These are phyloP conservation scores for Hypholoma sublateritium DNA, from an alignment of 768 basidiomycete genomes.

Conservation along the genomic window DNA sequence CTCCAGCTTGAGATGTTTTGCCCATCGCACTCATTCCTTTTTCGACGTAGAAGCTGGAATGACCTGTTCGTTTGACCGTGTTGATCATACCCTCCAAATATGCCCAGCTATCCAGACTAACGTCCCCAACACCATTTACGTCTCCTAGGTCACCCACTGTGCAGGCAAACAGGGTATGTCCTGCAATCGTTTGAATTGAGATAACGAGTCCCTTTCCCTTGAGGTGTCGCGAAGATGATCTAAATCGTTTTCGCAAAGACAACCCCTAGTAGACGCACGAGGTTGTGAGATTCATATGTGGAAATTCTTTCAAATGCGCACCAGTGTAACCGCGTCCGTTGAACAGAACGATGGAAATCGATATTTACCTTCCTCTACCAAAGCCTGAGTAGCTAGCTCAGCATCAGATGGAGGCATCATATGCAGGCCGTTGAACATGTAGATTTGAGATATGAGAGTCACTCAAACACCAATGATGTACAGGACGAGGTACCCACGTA, in stretches of 20 bases:
- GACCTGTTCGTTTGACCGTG: conserved; percentile 77
- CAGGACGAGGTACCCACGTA: too few species aligned
- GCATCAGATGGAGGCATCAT: conserved; percentile 65
- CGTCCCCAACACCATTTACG: conserved; percentile 64
- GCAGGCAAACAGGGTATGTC: conserved; percentile 78
- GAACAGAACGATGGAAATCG: conserved; percentile 76
- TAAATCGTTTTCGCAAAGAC: conserved; percentile 82
- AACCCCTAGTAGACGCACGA: conserved; percentile 47
- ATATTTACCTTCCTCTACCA: conserved; percentile 67
- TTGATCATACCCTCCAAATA: conserved; percentile 78
- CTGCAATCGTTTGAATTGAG: conserved; percentile 76
- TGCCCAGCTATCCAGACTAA: conserved; percentile 80
- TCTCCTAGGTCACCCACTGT: conserved; percentile 82
- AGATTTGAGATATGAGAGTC: background rate
- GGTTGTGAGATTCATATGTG: background rate
- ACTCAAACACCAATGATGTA: too few species aligned
- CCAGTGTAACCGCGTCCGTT: conserved; percentile 77
- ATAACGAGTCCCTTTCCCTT: conserved; percentile 83
- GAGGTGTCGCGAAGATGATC: conserved; percentile 64
- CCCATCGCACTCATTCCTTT: conserved; percentile 86
- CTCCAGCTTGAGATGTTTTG: conserved; percentile 65
- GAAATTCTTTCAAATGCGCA: conserved; percentile 19
- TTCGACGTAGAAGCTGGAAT: conserved; percentile 84
- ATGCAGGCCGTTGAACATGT: conserved; percentile 67
- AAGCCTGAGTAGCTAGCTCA: conserved; percentile 68